Conservation (phyloP, 2,329 filamentous ascomycete species). For the Cryphonectria radicalis region DNA sequence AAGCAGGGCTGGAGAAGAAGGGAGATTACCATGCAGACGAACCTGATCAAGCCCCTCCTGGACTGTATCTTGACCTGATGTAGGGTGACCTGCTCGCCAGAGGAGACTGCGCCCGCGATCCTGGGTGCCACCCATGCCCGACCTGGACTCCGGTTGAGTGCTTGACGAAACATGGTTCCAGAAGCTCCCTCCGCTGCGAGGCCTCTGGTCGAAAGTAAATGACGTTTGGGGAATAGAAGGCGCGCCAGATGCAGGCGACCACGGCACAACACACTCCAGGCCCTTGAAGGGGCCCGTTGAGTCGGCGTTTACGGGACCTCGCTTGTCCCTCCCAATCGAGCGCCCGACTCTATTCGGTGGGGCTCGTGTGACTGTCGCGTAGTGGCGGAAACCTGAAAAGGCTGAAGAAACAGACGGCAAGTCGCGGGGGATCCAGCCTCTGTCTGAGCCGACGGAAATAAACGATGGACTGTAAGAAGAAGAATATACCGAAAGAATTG, state of each 20-base stretch:
- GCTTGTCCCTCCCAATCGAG: neutral
- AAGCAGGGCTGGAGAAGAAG: neutral
- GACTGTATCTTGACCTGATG: slow-evolving; percentile 22
- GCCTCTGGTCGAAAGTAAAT: no score
- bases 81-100: slow-evolving; percentile 19
- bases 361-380: neutral
- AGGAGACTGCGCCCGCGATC: slow-evolving; percentile 10
- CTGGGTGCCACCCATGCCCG: slow-evolving; percentile 20
- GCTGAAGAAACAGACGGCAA: neutral
- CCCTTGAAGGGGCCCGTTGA: neutral
- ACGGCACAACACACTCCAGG: neutral
- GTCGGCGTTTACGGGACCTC: neutral
- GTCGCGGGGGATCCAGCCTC: neutral
- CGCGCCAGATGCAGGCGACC: slow-evolving; percentile 13
- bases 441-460: neutral
- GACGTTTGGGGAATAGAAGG: neutral
- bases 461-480: slow-evolving; percentile 3
- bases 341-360: neutral
- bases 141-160: slow-evolving; percentile 20
- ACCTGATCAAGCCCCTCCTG: slow-evolving; percentile 9
- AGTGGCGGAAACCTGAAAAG: neutral
- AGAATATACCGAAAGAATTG: neutral
- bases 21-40: neutral
- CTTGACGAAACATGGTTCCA: slow-evolving; percentile 23
- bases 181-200: no score